Conservation (phyloP, 2,329 filamentous ascomycete genomes). For the Trichoderma polysporum region DNA sequence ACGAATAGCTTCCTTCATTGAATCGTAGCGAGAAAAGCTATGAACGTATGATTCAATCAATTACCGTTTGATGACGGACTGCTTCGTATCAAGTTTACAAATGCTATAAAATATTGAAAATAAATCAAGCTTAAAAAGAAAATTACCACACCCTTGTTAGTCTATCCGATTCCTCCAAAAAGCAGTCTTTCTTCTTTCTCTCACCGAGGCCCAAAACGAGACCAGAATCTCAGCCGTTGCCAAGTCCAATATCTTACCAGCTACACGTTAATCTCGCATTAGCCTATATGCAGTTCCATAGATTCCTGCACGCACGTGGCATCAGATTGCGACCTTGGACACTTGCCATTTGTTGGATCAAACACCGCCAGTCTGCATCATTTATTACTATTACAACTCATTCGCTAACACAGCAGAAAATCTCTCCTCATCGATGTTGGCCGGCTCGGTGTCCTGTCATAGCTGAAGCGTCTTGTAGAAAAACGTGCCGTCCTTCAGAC, state of each 20-base stretch:
- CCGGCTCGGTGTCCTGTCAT: background rate
- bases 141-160: background rate
- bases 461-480: conserved; percentile 57
- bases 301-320: conserved; percentile 8
- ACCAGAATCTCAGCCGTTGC: background rate
- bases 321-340: background rate
- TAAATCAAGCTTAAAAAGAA: background rate
- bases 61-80: background rate
- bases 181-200: background rate
- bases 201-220: background rate
- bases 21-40: no score
- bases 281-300: background rate
- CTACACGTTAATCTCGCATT: conserved; percentile 4
- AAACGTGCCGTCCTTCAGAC: conserved; percentile 52
- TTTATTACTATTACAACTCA: background rate
- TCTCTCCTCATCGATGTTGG: background rate
- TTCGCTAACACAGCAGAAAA: background rate
- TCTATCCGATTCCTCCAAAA: background rate
- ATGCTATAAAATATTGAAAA: no score
- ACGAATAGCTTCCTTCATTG: no score
- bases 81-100: background rate
- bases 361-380: background rate
- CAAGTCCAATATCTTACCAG: background rate
- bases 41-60: no score
- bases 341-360: background rate